These are phyloP conservation scores for Pseudogymnoascus sp. DNA, from an alignment of 2,329 filamentous ascomycete species.

Conservation along the genomic window DNA sequence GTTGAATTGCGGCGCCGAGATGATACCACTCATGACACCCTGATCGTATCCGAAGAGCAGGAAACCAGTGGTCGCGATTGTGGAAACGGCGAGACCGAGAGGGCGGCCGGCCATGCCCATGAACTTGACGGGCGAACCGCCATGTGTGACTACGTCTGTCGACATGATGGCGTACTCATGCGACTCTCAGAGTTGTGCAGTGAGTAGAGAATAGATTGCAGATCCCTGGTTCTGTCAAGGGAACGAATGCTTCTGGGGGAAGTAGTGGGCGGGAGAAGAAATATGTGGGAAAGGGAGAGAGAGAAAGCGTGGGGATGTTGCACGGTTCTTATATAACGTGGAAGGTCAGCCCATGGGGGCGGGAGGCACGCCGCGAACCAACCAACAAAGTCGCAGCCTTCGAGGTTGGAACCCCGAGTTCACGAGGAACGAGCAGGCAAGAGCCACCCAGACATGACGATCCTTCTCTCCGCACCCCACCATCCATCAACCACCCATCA, in stretches of 20 bases:
- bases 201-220: background rate
- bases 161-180: background rate
- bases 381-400: background rate
- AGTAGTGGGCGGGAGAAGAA: background rate
- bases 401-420: background rate
- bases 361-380: background rate
- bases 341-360: background rate
- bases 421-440: background rate
- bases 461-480: slow-evolving; percentile 1
- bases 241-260: background rate
- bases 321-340: background rate
- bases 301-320: background rate
- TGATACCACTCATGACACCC: slow-evolving; percentile 72
- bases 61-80: slow-evolving; percentile 67
- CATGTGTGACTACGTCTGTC: background rate
- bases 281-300: background rate
- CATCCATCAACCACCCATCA: slow-evolving; percentile 4
- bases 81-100: slow-evolving; percentile 61
- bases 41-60: slow-evolving; percentile 87
- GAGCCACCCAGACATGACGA: background rate
- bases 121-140: slow-evolving; percentile 31
- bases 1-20: slow-evolving; percentile 62
- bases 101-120: slow-evolving; percentile 57
- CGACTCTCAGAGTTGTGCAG: slow-evolving; percentile 5
- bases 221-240: background rate